Conservation (phyloP, 2,329 filamentous ascomycete species). For the Cladosporium colombiae region DNA sequence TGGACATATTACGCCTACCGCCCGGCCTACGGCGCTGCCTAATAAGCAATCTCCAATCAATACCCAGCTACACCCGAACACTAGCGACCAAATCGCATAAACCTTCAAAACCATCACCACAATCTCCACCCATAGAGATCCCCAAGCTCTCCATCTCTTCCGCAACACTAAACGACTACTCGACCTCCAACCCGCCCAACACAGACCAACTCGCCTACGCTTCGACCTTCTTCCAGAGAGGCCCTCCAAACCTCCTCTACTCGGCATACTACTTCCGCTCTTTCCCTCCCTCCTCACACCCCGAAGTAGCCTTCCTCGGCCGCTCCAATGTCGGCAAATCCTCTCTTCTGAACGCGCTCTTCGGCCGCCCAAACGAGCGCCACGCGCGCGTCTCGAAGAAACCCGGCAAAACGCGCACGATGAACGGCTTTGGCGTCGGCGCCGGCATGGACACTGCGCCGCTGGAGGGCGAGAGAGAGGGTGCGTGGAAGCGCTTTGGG, state of each 20-base stretch:
- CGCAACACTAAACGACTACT: slow-evolving; percentile 38
- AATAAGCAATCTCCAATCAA: slow-evolving; percentile 1
- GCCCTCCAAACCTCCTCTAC: slow-evolving; percentile 59
- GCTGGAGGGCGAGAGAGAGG: slow-evolving; percentile 27
- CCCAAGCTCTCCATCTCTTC: slow-evolving; percentile 33
- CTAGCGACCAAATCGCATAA: slow-evolving; percentile 6
- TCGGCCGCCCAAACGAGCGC: slow-evolving; percentile 43
- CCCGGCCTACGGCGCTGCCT: slow-evolving; percentile 17
- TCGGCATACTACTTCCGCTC: slow-evolving; percentile 61
- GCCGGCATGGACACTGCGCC: slow-evolving; percentile 27
- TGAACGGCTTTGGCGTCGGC: slow-evolving; percentile 66
- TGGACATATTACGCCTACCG: slow-evolving; percentile 34
- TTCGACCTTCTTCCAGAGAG: slow-evolving; percentile 47
- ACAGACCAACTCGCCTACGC: slow-evolving; percentile 44
- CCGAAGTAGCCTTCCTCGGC: slow-evolving; percentile 68
- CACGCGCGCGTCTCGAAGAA: slow-evolving; percentile 60
- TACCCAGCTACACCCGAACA: not conserved
- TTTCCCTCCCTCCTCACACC: slow-evolving; percentile 55
- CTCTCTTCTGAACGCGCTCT: slow-evolving; percentile 64
- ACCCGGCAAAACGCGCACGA: slow-evolving; percentile 62
- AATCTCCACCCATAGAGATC: slow-evolving; percentile 5
- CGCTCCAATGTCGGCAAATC: slow-evolving; percentile 72
- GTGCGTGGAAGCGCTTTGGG: slow-evolving; percentile 44
- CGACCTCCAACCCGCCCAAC: slow-evolving; percentile 33
- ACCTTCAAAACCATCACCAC: not conserved